Evolutionary conservation across 192 early-diverging fungal species (phyloP), one percentile per base, ranked within the genome.

Genomic region (Ambispora gerdemannii): DNA sequence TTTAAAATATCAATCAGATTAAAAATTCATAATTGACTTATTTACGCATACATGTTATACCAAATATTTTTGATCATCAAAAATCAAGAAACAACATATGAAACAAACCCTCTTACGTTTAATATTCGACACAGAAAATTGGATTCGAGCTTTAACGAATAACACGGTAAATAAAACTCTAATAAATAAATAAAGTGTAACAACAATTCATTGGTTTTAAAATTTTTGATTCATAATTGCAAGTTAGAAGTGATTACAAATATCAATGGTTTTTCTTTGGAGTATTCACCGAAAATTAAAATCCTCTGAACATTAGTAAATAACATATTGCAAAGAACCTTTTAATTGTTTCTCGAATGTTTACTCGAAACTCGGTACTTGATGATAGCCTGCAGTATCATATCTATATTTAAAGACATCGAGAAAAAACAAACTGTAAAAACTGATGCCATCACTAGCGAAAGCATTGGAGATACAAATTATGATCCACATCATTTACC

Each of bases 111-210:
- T 38, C 36, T 70, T 7, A 2, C 10, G 17, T 70, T 58, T 70
- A 28, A 70, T 28, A 58, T 58, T 7, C 51, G n/a, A 56, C 36
- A n/a, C 67, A 70, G 22, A 70, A 70, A 33, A 58, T 70, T 27
- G 55, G 35, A 1, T 8, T 70, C 34, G 51, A 50, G 20, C 30
- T 70, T 27, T 58, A 35, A 35, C 67, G 11, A 70, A 70, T 36
- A 70, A 70, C 35, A 70, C 67, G 34, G 67, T 70, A 70, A 10
- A 34, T 33, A n/a, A 55, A 34, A 22, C 1, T 0, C 19, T 25
- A 31, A 32, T 38, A n/a, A n/a, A n/a, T 32, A 20, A 38, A 31
- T 3, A 66, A 50, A 19, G n/a, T 34, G 25, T n/a, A n/a, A n/a
- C 4, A 8, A 4, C 17, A n/a, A n/a, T n/a, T n/a, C n/a, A n/a